A percentile compares a stretch with the other conserved stretches of the same genome.
Evolutionary conservation across 2,329 filamentous ascomycete genomes (phyloP).

Genomic region (Botrytis fabae): DNA sequence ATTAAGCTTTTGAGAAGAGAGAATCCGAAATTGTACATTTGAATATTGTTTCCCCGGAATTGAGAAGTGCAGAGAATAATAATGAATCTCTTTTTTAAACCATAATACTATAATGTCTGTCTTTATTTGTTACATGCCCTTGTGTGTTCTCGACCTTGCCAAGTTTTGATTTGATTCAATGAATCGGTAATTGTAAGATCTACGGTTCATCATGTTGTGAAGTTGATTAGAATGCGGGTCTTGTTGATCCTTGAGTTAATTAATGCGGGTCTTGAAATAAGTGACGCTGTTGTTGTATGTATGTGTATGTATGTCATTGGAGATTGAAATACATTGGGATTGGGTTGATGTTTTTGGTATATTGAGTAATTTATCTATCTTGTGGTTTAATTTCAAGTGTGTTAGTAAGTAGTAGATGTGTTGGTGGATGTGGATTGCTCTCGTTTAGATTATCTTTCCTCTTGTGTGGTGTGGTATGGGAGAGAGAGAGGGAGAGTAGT

Average conservation of each 20-base stretch:
- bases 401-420: too few relatives aligned
- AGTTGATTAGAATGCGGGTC: background rate
- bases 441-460: too few relatives aligned
- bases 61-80: conserved; percentile 22
- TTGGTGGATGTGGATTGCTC: too few relatives aligned
- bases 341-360: too few relatives aligned
- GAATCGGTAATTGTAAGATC: background rate
- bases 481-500: background rate
- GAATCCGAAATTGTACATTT: conserved; percentile 38
- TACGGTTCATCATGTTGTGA: background rate
- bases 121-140: background rate
- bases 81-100: conserved; percentile 22
- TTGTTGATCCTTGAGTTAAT: background rate
- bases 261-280: background rate
- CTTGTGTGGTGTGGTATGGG: too few relatives aligned
- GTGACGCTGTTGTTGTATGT: background rate
- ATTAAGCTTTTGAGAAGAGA: conserved; percentile 30
- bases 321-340: background rate
- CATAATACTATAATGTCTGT: background rate
- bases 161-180: background rate
- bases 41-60: conserved; percentile 23
- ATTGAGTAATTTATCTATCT: too few relatives aligned
- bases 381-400: too few relatives aligned
- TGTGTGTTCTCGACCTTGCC: background rate
- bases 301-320: background rate